These are phyloP conservation scores for Neopestalotiopsis clavispora DNA, from an alignment of 2,329 filamentous ascomycete genomes.

Conservation along the genomic window DNA sequence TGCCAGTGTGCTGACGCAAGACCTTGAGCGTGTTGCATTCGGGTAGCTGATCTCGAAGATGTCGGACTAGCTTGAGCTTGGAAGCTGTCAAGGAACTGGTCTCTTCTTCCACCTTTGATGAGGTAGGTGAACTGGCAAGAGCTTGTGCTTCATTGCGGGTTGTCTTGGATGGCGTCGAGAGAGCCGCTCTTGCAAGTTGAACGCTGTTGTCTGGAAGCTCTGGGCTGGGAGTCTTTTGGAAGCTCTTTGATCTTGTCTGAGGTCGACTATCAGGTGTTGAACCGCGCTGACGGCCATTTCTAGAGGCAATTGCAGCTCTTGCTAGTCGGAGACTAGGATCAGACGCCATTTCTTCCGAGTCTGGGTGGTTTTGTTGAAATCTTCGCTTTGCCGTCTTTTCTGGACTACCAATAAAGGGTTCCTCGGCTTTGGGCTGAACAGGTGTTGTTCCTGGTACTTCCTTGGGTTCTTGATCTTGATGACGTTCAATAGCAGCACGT, in stretches of 20 bases:
- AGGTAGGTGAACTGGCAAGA: conserved; percentile 17
- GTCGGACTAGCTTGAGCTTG: conserved; percentile 51
- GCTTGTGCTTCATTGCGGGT: conserved; percentile 17
- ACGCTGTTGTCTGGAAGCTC: conserved; percentile 18
- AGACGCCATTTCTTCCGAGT: not conserved
- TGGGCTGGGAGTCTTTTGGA: conserved; percentile 17
- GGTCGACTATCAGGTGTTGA: conserved; percentile 19
- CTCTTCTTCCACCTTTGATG: conserved; percentile 30
- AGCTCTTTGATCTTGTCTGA: conserved; percentile 17
- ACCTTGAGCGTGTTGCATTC: conserved; percentile 58
- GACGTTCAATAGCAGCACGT: not conserved
- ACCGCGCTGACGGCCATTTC: conserved; percentile 18
- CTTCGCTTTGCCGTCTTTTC: conserved; percentile 12
- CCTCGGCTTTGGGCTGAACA: not conserved
- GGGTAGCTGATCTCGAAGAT: conserved; percentile 53
- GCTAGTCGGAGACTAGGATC: conserved; percentile 21
- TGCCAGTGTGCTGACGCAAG: conserved; percentile 54
- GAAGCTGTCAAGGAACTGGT: conserved; percentile 38
- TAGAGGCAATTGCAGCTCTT: conserved; percentile 17
- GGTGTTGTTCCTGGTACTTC: not conserved
- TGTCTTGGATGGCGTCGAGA: conserved; percentile 27
- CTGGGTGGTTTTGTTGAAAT: not conserved
- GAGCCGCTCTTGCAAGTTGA: conserved; percentile 30
- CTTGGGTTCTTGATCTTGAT: not conserved
- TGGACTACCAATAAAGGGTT: conserved; percentile 2